Base-by-base conservation (phyloP, 192 early-diverging fungal genomes). In the Phlyctochytrium bullatum region DNA sequence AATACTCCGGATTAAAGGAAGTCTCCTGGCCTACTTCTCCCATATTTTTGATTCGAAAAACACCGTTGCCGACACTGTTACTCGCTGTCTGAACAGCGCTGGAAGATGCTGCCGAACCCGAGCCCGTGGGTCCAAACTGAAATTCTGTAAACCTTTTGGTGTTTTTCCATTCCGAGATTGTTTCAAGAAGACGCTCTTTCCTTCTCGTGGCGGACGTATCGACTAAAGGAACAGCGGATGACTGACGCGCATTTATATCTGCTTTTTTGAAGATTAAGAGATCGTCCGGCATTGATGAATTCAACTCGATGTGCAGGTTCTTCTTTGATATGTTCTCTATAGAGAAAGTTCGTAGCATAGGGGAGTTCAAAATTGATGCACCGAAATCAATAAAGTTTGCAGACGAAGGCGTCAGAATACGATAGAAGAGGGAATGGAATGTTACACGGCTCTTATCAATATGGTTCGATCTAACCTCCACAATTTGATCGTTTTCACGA, bases 321-420 rank as follows among this genome's bases (percentile, higher is more conserved):
- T 80, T 78, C 54, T 76, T 73, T 0, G 85, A 92, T 35, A 94
- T 88, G 67, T 97, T 98, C 57, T 90, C 91, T 34, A 98, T 89
- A 2, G 82, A 85, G 62, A 97, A 88, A 4, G 85, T 85, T 12
- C 94, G 86, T 16, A 96, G 63, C 2, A 80, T 86, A 0, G 91
- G 83, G 23, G 93, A 80, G 66, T 93, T 93, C n/a, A 94, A 66
- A 6, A 93, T 85, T 3, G 93, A 91, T 0, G 87, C 77, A 2
- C 97, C 97, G 80, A 97, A 97, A 73, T 98, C 95, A 35, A 98
- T 71, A 76, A 93, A 97, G 81, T 98, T 96, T 23, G 93, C 83
- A 35, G 92, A 91, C 57, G 83, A 87, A n/a, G 88, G 85, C 34
- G 83, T 96, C 54, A 91, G 78, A 70, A 89, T 92, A 67, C 93